phyloP scores from a whole-genome alignment of 2,329 filamentous ascomycete genomes.

The Alternaria alternata region DNA sequence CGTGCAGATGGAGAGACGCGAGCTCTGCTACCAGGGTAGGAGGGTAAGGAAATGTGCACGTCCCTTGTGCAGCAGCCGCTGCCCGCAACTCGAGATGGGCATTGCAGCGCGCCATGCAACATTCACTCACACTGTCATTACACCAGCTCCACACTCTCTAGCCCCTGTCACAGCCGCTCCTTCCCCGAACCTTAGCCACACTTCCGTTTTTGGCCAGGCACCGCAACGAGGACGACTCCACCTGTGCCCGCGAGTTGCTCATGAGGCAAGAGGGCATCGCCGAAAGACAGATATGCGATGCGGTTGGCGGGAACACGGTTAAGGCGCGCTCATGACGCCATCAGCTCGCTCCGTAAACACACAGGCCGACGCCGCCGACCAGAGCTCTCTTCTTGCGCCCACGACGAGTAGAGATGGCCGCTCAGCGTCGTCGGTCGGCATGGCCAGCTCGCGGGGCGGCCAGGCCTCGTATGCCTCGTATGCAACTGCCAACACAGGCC shows the following conservation, averaged over 20 bases:
- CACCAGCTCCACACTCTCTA: conserved; percentile 24
- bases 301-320: conserved; percentile 47
- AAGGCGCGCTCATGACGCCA: conserved; percentile 54
- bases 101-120: conserved; percentile 10
- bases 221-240: conserved; percentile 22
- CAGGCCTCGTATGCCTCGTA: conserved; percentile 71
- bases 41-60: conserved; percentile 12
- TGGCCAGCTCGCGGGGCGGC: conserved; percentile 68
- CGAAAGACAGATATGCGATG: conserved; percentile 48
- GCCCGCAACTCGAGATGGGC: conserved; percentile 16
- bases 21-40: not conserved
- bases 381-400: conserved; percentile 55
- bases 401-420: conserved; percentile 61
- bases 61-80: conserved; percentile 13
- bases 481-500: conserved; percentile 69
- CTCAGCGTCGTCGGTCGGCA: conserved; percentile 61
- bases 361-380: conserved; percentile 47
- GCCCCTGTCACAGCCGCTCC: conserved; percentile 20
- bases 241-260: conserved; percentile 34
- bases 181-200: conserved; percentile 22
- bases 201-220: conserved; percentile 22
- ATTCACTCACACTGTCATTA: conserved; percentile 12
- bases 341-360: conserved; percentile 52
- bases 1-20: not conserved
- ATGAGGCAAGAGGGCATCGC: conserved; percentile 44